Evolutionary conservation across 345 rosid species (phyloP).

Genomic region (Salix exigua): DNA sequence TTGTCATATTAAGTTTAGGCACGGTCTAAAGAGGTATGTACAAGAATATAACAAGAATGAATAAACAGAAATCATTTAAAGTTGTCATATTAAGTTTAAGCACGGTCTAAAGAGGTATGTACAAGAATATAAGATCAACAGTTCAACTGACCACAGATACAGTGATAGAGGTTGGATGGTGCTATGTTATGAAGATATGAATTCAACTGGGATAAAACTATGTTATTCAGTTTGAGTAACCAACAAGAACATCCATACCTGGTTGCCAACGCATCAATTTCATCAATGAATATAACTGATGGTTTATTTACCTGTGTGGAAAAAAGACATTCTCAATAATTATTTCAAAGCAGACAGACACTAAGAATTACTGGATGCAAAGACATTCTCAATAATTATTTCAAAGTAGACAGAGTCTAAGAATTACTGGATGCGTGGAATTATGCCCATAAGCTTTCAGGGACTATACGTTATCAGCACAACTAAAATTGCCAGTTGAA

Average conservation of each 20-base stretch:
- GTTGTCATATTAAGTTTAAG: background rate
- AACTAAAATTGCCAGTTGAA: background rate
- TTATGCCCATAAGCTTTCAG: background rate
- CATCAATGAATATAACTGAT: slow-evolving; percentile 90
- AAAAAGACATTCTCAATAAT: slow-evolving; percentile 21
- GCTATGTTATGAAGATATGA: background rate
- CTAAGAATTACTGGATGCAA: slow-evolving; percentile 4
- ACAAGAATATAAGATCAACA: background rate
- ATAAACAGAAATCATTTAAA: slow-evolving; percentile 9
- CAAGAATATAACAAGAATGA: background rate
- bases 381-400: slow-evolving; percentile 7
- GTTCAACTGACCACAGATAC: background rate
- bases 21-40: background rate
- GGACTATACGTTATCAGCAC: background rate
- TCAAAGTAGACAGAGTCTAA: slow-evolving; percentile 2
- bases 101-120: background rate
- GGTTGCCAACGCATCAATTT: slow-evolving; percentile 92
- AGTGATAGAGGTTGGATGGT: background rate
- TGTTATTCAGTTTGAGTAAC: background rate
- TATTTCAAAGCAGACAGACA: slow-evolving; percentile 3
- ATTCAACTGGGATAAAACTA: background rate
- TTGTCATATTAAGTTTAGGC: background rate
- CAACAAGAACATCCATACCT: slow-evolving; percentile 43
- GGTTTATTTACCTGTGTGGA: slow-evolving; percentile 85
- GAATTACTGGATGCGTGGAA: slow-evolving; percentile 2